These are phyloP conservation scores for Diaporthe caulivora DNA, from an alignment of 2,329 filamentous ascomycete species.

Conservation along the genomic window DNA sequence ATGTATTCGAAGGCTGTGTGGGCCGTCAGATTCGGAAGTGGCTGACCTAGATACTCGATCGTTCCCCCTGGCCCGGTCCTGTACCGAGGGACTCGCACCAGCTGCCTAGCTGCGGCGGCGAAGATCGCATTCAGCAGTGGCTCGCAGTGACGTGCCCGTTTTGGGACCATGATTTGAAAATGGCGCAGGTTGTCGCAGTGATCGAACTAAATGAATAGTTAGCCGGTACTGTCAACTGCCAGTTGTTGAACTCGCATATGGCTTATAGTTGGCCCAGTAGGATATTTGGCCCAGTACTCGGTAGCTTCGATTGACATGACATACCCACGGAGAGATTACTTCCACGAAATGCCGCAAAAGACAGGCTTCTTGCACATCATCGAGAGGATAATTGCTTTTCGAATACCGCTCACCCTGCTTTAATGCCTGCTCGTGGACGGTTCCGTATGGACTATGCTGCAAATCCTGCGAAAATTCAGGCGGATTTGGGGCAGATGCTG, in stretches of 20 bases:
- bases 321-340: slow-evolving; percentile 11
- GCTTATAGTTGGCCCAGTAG: too few species aligned
- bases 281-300: background rate
- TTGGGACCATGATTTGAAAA: background rate
- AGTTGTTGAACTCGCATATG: too few species aligned
- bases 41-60: background rate
- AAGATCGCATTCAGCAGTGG: slow-evolving; percentile 10
- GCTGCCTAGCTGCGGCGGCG: background rate
- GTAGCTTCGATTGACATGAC: too few species aligned
- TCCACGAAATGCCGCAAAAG: slow-evolving; percentile 12
- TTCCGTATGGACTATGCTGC: background rate
- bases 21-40: background rate
- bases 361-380: slow-evolving; percentile 21
- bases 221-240: background rate
- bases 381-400: slow-evolving; percentile 6
- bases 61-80: background rate
- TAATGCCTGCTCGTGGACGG: background rate
- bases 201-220: background rate
- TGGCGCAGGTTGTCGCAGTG: slow-evolving; percentile 11
- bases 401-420: background rate
- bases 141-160: slow-evolving; percentile 1
- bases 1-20: slow-evolving; percentile 16
- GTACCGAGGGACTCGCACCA: background rate
- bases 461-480: background rate
- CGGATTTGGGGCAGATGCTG: background rate